Conservation (phyloP, 2,329 filamentous ascomycete species). For the Colletotrichum liaoningense region DNA sequence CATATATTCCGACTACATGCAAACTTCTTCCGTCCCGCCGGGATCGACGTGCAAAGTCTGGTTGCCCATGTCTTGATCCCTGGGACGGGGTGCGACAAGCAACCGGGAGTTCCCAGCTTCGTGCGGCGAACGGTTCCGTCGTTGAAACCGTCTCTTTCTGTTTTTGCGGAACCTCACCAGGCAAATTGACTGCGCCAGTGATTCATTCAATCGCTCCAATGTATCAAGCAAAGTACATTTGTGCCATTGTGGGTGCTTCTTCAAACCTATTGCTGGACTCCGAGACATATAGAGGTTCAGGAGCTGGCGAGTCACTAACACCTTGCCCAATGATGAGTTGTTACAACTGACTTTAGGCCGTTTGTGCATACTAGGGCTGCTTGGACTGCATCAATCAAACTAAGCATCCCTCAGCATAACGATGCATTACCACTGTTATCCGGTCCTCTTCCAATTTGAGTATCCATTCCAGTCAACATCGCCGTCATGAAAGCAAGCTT, state of each 20-base stretch:
- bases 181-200: background rate
- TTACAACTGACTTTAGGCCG: background rate
- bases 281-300: background rate
- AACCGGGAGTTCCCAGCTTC: slow-evolving; percentile 10
- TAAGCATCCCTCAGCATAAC: background rate
- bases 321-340: background rate
- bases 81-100: background rate
- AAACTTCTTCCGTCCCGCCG: background rate
- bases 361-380: background rate
- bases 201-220: background rate
- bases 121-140: background rate
- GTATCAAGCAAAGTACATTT: background rate
- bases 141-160: slow-evolving; percentile 5
- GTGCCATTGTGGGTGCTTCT: background rate
- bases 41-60: background rate
- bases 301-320: background rate
- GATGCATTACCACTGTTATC: background rate
- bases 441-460: background rate
- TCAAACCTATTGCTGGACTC: background rate
- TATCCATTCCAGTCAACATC: background rate
- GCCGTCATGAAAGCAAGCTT: background rate
- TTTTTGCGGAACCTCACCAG: background rate
- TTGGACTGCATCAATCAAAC: background rate
- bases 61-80: background rate
- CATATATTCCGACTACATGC: background rate